phyloP scores from a whole-genome alignment of 805 yeast species.

The Vanderwaltozyma polyspora region DNA sequence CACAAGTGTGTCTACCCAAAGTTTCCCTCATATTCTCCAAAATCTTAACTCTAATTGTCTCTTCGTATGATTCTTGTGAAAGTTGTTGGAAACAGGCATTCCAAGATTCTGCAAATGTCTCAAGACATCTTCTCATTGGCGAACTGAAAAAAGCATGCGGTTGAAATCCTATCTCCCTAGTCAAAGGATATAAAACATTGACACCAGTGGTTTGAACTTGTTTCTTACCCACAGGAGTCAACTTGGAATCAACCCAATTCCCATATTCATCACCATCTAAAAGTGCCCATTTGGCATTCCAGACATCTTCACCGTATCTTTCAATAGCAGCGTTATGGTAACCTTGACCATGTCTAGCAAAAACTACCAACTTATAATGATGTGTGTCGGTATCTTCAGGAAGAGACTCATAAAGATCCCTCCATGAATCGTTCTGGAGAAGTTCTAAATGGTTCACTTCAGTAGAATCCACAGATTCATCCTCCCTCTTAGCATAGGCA shows the following conservation, averaged over 20 bases:
- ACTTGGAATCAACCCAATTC: conserved; percentile 39
- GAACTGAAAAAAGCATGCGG: conserved; percentile 48
- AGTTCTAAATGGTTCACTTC: conserved; percentile 11
- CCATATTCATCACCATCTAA: conserved; percentile 44
- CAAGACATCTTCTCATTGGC: conserved; percentile 54
- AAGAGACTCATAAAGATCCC: conserved; percentile 11
- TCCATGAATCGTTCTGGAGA: conserved; percentile 11
- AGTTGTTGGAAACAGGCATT: conserved; percentile 43
- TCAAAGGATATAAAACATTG: conserved; percentile 13
- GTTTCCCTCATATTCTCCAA: conserved; percentile 48
- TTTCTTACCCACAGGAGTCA: conserved; percentile 42
- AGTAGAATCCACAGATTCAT: conserved; percentile 9
- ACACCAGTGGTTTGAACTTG: conserved; percentile 42
- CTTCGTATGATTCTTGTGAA: neutral
- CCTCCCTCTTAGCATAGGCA: conserved; percentile 7
- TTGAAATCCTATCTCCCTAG: conserved; percentile 37
- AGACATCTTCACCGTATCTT: conserved; percentile 44
- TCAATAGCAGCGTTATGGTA: conserved; percentile 46
- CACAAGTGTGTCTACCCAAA: conserved; percentile 49
- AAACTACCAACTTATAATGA: conserved; percentile 13
- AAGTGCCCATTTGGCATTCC: conserved; percentile 47
- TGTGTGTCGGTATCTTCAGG: conserved; percentile 12
- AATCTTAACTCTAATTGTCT: conserved; percentile 9
- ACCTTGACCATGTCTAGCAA: conserved; percentile 58
- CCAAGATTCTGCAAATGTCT: conserved; percentile 40